phyloP scores from a whole-genome alignment of 495 filamentous ascomycete species.

The Aspergillus heteromorphus region DNA sequence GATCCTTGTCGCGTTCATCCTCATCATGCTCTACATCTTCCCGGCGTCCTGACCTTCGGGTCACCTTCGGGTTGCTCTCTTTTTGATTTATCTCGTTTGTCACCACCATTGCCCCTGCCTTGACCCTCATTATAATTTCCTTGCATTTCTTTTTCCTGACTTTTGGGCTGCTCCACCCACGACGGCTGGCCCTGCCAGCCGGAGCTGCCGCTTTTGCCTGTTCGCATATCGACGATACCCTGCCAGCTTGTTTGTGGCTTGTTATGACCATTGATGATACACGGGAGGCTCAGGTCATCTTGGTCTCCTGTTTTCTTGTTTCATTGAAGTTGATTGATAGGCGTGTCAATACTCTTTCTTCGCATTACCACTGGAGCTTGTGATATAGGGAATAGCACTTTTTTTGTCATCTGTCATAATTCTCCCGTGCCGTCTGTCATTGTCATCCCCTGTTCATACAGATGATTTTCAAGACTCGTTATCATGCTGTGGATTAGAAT shows the following conservation, averaged over 20 bases:
- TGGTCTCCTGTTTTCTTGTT: neutral
- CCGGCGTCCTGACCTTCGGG: neutral
- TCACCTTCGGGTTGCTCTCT: neutral
- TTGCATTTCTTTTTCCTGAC: neutral
- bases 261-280: constrained; percentile 22
- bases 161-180: neutral
- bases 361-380: neutral
- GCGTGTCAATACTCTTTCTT: neutral
- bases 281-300: neutral
- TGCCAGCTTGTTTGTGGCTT: constrained; percentile 19
- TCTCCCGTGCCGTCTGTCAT: too few relatives aligned
- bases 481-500: too few relatives aligned
- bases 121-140: neutral
- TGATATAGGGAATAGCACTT: neutral
- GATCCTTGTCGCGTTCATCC: neutral
- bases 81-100: constrained; percentile 2
- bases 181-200: neutral
- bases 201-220: neutral
- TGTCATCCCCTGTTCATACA: too few relatives aligned
- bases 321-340: neutral
- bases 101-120: neutral
- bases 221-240: constrained; percentile 23
- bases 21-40: constrained; percentile 1
- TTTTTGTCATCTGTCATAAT: too few relatives aligned
- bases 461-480: too few relatives aligned